Percentiles rank a stretch among this genome's conserved stretches.
Conservation (phyloP, 495 filamentous ascomycete genomes). For the Opeltia flavorubescens region DNA sequence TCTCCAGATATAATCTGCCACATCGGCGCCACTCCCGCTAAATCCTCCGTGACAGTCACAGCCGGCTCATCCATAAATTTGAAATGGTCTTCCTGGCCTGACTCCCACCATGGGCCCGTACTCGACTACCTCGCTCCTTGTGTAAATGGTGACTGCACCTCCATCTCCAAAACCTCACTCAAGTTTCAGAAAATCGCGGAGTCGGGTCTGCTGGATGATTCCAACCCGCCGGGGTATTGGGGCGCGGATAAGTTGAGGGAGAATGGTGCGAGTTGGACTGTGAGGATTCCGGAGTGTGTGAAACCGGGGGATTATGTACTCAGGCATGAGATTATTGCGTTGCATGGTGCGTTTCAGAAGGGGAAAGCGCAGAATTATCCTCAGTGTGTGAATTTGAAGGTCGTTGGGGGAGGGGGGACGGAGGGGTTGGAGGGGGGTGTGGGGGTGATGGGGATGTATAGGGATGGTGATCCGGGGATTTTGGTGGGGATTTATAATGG, state of each 20-base stretch:
- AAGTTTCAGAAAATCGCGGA: background rate
- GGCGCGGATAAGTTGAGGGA: background rate
- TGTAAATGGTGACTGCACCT: background rate
- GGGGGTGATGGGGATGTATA: background rate
- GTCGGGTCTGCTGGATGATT: background rate
- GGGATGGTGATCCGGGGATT: background rate
- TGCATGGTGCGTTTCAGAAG: background rate
- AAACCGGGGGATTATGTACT: background rate
- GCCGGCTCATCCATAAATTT: background rate
- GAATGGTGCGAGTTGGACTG: background rate
- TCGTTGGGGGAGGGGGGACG: background rate
- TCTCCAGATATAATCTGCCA: background rate
- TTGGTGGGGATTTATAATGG: background rate
- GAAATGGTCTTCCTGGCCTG: background rate
- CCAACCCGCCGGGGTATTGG: background rate
- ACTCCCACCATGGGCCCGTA: background rate
- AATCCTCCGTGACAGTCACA: background rate
- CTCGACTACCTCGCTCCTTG: background rate
- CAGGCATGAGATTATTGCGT: background rate
- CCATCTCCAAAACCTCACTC: background rate
- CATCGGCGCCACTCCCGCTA: background rate
- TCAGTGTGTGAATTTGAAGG: background rate
- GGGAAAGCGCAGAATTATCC: background rate
- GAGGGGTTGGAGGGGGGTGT: background rate
- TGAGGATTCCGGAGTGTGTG: background rate